Percentiles rank a stretch among this genome's conserved stretches.
phyloP scores from a whole-genome alignment of 2,329 filamentous ascomycete genomes.

The Aspergillus pseudonomiae region DNA sequence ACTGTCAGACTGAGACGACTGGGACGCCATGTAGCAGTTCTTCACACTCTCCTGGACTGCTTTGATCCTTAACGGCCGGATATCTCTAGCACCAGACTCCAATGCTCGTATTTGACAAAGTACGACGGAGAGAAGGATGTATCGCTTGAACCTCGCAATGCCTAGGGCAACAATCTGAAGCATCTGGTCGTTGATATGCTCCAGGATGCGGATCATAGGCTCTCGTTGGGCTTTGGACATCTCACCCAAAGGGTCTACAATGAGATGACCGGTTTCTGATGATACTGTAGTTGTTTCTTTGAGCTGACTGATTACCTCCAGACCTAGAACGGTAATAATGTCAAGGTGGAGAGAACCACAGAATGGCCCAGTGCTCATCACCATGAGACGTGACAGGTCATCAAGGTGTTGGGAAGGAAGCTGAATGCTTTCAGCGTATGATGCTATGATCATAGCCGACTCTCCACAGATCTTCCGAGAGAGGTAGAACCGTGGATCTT shows the following conservation, averaged over 20 bases:
- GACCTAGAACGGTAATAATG: constrained; percentile 22
- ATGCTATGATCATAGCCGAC: constrained; percentile 22
- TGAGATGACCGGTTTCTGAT: constrained; percentile 12
- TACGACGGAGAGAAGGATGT: constrained; percentile 17
- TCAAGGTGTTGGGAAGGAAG: constrained; percentile 14
- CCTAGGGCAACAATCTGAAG: constrained; percentile 24
- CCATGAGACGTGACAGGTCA: constrained; percentile 17
- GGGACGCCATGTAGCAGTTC: not conserved
- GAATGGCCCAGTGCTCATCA: constrained; percentile 23
- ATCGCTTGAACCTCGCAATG: constrained; percentile 22
- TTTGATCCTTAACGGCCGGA: not conserved
- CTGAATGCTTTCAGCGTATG: constrained; percentile 19
- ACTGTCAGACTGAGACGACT: not conserved
- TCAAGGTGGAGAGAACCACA: constrained; percentile 27
- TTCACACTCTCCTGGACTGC: not conserved
- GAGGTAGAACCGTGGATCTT: constrained; percentile 20
- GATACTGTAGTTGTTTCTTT: constrained; percentile 19
- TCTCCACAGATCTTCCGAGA: constrained; percentile 24
- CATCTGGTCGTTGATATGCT: constrained; percentile 24
- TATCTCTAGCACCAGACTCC: constrained; percentile 5
- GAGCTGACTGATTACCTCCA: constrained; percentile 29
- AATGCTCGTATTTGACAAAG: constrained; percentile 22
- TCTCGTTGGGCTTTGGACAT: not conserved
- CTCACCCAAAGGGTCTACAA: constrained; percentile 11
- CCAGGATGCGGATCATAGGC: constrained; percentile 20